These are phyloP conservation scores for Starmerella apis DNA, from an alignment of 805 yeast genomes.

Conservation along the genomic window DNA sequence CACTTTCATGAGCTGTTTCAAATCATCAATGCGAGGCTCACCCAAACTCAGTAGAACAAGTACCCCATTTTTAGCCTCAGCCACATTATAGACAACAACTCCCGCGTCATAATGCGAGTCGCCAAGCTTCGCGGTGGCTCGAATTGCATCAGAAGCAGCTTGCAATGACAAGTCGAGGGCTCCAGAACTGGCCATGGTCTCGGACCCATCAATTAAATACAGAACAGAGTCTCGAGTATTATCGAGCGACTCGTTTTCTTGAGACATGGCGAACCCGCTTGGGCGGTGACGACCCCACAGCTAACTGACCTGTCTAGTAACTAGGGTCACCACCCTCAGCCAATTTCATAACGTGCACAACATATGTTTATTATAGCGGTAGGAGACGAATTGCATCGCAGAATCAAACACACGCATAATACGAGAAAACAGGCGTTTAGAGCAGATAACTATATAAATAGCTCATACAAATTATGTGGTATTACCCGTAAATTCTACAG, in stretches of 20 bases:
- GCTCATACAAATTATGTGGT: too few relatives aligned
- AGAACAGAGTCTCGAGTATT: constrained; percentile 30
- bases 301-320: too few relatives aligned
- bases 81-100: constrained; percentile 41
- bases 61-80: constrained; percentile 30
- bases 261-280: constrained; percentile 8
- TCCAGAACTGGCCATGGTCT: constrained; percentile 27
- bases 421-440: too few relatives aligned
- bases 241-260: constrained; percentile 5
- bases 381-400: too few relatives aligned
- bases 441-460: too few relatives aligned
- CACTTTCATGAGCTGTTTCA: constrained; percentile 21
- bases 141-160: constrained; percentile 51
- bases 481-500: too few relatives aligned
- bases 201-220: constrained; percentile 32
- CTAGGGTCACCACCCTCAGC: too few relatives aligned
- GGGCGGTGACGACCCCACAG: too few relatives aligned
- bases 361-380: too few relatives aligned
- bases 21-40: constrained; percentile 18
- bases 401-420: too few relatives aligned
- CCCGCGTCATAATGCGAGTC: constrained; percentile 64
- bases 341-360: too few relatives aligned
- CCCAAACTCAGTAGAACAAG: constrained; percentile 11
- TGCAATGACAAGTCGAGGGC: constrained; percentile 33
- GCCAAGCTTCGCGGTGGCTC: constrained; percentile 51